Evolutionary conservation across 2,329 filamentous ascomycete genomes (phyloP).

Genomic region (Monilinia fructicola): DNA sequence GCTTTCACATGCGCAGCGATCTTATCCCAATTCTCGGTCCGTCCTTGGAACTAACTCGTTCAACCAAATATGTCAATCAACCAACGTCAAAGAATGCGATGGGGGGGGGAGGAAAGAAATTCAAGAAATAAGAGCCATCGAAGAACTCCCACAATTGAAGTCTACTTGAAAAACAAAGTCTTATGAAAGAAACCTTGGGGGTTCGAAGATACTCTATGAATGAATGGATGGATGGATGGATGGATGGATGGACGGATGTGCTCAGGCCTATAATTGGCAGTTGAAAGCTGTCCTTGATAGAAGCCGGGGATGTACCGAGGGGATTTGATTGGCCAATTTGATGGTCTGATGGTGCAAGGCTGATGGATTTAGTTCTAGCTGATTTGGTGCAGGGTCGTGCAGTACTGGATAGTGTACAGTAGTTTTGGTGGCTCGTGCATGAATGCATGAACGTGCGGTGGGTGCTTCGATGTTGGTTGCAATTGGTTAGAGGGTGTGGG

Average conservation of each 20-base stretch:
- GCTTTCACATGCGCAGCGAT: background rate
- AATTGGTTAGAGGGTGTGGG: no score
- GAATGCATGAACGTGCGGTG: constrained; percentile 11
- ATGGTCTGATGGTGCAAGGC: constrained; percentile 1
- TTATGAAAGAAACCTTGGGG: no score
- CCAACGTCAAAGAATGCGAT: background rate
- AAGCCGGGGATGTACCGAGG: background rate
- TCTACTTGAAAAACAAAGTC: no score
- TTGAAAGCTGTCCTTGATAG: constrained; percentile 19
- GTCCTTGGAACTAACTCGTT: no score
- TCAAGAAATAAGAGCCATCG: background rate
- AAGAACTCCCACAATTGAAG: background rate
- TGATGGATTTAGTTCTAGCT: background rate
- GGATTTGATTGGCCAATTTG: background rate
- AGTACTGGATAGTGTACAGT: no score
- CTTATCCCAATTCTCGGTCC: no score
- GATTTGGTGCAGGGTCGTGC: background rate
- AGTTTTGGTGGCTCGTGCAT: background rate
- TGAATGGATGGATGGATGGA: background rate
- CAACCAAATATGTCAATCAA: background rate
- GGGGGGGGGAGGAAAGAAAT: no score
- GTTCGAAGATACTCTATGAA: background rate
- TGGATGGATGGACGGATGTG: background rate
- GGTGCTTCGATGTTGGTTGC: background rate
- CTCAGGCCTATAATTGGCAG: constrained; percentile 14